Percentiles rank a stretch among this genome's conserved stretches.
Evolutionary conservation across 495 filamentous ascomycete genomes (phyloP).

Genomic region (Sordaria brevicollis): DNA sequence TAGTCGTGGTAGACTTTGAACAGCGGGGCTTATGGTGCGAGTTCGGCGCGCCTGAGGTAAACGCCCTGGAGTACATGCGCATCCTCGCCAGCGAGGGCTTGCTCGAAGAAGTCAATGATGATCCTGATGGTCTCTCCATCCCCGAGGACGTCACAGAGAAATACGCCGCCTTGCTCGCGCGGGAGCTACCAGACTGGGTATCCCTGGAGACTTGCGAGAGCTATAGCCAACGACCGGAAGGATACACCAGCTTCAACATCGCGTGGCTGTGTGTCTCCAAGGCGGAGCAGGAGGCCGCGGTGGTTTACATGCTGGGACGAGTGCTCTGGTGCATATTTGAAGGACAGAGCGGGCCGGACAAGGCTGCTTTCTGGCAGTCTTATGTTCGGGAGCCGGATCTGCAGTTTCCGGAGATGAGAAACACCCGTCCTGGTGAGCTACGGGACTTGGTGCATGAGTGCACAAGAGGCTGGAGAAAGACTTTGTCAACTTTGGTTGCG

Average conservation of each 20-base stretch:
- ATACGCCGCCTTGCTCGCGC: conserved; percentile 23
- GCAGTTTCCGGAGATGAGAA: conserved; percentile 34
- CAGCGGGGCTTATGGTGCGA: conserved; percentile 43
- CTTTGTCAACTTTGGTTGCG: conserved; percentile 24
- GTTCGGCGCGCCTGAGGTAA: conserved; percentile 40
- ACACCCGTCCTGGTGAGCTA: conserved; percentile 28
- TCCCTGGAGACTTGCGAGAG: conserved; percentile 22
- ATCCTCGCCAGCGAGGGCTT: conserved; percentile 22
- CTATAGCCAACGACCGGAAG: conserved; percentile 19
- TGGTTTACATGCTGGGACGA: conserved; percentile 43
- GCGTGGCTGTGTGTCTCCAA: conserved; percentile 33
- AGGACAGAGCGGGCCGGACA: conserved; percentile 35
- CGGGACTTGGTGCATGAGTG: conserved; percentile 32
- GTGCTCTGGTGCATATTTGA: conserved; percentile 45
- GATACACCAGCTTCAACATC: conserved; percentile 33
- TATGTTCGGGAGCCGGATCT: conserved; percentile 36
- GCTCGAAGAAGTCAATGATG: conserved; percentile 7
- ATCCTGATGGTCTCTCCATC: conserved; percentile 8
- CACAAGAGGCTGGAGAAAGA: conserved; percentile 29
- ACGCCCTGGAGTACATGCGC: conserved; percentile 36
- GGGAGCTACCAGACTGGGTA: conserved; percentile 29
- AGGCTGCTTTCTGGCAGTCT: conserved; percentile 37
- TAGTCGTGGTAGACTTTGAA: conserved; percentile 43
- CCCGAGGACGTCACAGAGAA: conserved; percentile 19
- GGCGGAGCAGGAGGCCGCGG: conserved; percentile 35